These are phyloP conservation scores for Coccomyxa subellipsoidea DNA, from an alignment of 163 green algal genomes.

Conservation along the genomic window DNA sequence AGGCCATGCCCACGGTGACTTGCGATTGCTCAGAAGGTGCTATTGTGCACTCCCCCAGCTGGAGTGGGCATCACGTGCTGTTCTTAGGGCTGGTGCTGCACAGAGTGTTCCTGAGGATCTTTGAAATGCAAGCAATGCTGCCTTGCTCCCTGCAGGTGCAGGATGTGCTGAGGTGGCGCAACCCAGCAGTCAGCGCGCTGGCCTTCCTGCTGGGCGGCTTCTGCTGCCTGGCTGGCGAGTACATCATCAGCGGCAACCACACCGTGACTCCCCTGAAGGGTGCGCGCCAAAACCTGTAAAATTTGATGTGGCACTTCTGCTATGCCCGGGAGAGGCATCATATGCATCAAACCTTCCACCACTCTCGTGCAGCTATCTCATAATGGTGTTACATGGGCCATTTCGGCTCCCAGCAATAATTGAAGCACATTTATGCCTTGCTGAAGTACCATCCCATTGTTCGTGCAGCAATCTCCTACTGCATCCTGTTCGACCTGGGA, in stretches of 20 bases:
- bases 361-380: background rate
- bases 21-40: too few relatives aligned
- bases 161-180: background rate
- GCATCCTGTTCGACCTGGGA: conserved; percentile 31
- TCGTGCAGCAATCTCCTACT: conserved; percentile 20
- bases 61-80: too few relatives aligned
- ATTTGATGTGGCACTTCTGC: too few relatives aligned
- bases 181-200: background rate
- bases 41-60: too few relatives aligned
- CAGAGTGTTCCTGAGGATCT: background rate
- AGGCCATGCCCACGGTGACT: too few relatives aligned
- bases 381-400: too few relatives aligned
- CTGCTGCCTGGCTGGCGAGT: conserved; percentile 4
- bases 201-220: background rate
- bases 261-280: conserved; percentile 6
- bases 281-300: background rate
- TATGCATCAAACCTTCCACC: background rate
- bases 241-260: conserved; percentile 10
- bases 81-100: too few relatives aligned
- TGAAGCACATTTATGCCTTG: too few relatives aligned
- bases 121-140: too few relatives aligned
- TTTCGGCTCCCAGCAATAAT: too few relatives aligned
- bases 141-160: background rate
- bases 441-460: too few relatives aligned
- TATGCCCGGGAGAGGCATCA: too few relatives aligned